Evolutionary conservation across 495 filamentous ascomycete genomes (phyloP), one percentile per base, ranked within the genome.

Genomic region (Penicillium soppii): DNA sequence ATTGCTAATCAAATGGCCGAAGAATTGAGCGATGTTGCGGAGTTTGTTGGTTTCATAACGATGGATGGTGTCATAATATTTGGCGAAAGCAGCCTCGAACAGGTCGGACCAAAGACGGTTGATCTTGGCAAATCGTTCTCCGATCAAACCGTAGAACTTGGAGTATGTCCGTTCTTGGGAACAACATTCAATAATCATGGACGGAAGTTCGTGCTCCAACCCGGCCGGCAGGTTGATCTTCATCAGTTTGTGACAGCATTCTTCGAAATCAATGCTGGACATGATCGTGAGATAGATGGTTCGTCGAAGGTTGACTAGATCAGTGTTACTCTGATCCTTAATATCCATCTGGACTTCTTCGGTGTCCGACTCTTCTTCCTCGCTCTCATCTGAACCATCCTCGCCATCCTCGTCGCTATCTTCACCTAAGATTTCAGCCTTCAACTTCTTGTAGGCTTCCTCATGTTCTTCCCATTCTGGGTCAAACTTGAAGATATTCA

Each of bases 221-320:
- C 94, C 95, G n/a, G 79, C 67, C 4, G 94, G 95, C 17, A 99
- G 76, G 43, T 83, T 88, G 62, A 97, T 78, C 77, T 92, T 92
- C 86, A 95, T 90, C 53, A 95, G 73, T 70, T 96, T 97, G 74
- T 98, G 94, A 56, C 87, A 90, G 47, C 86, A 88, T 82, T 97
- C 95, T 77, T 97, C 92, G 40, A 95, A 95, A 42, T 92, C 90
- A 46, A 90, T 86, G 59, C 86, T 91, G 33, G 88, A 92, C 89
- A 95, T 96, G 67, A 98, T 95, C 8, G 91, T 97, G 47, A 99
- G 76, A 63, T 99, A 99, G 53, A 99, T 97, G 0, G 90, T 95
- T 59, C 90, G 82, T 51, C 94, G 84, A 20, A 99, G 78, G 60
- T 95, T 95, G 57, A 97, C 89, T 12, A 99, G 81, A 65, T 97